Conservation (phyloP, 129 eudicot species). For the Scalesia atractyloides region DNA sequence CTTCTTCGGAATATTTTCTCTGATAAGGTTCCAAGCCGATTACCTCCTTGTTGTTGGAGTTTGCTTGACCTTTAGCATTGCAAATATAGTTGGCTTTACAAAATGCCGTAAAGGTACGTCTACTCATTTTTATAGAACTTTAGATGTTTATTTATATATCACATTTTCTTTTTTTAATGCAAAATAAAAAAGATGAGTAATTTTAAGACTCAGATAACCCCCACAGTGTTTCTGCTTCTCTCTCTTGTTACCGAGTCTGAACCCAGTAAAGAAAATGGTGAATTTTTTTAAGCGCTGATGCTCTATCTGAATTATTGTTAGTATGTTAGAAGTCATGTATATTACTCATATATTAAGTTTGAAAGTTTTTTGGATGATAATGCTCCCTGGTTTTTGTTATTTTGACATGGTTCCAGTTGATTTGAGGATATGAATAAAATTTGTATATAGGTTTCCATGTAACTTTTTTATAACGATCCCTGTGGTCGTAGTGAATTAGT, state of each 20-base stretch:
- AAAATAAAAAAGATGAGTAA: background rate
- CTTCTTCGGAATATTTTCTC: conserved; percentile 82
- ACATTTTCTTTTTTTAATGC: background rate
- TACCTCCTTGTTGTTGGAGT: conserved; percentile 96
- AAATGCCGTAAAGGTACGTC: conserved; percentile 88
- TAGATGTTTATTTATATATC: conserved; percentile 1
- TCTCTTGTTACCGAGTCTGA: background rate
- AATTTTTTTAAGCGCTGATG: background rate
- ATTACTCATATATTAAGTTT: background rate
- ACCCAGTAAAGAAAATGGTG: background rate
- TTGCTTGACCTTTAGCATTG: conserved; percentile 93
- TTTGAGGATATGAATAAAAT: background rate
- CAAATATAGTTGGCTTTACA: conserved; percentile 94
- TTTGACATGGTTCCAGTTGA: background rate
- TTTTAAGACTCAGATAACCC: background rate
- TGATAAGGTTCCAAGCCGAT: conserved; percentile 97
- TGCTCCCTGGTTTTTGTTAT: background rate
- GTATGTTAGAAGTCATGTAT: background rate
- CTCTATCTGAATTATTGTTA: background rate
- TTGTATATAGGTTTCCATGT: too few relatives aligned
- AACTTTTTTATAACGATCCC: too few relatives aligned
- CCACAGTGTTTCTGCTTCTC: background rate
- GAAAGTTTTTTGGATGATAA: background rate
- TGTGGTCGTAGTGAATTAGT: too few relatives aligned
- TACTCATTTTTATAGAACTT: background rate